phyloP scores from a whole-genome alignment of 129 eudicot species.

The Centella asiatica region DNA sequence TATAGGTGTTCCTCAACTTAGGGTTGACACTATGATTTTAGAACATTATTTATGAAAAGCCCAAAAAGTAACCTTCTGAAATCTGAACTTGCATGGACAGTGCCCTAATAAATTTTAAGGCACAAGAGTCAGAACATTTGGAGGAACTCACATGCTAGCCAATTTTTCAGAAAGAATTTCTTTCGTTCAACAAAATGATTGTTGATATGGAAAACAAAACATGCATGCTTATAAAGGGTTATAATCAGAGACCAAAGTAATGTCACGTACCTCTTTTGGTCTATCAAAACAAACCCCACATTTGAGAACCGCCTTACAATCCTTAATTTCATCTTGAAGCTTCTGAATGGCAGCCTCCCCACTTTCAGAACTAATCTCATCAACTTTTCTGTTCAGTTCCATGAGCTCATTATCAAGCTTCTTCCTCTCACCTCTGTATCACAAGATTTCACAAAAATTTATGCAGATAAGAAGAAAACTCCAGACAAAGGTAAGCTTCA shows the following conservation, averaged over 20 bases:
- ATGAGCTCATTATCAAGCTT: constrained; percentile 77
- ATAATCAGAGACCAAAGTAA: background rate
- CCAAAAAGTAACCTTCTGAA: too few relatives aligned
- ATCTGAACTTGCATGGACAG: too few relatives aligned
- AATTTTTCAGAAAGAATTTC: background rate
- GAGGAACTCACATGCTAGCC: background rate
- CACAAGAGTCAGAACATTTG: too few relatives aligned
- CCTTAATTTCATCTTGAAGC: constrained; percentile 91
- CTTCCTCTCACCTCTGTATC: constrained; percentile 51
- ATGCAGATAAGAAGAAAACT: background rate
- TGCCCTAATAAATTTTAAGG: too few relatives aligned
- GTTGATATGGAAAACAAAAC: background rate
- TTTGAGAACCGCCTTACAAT: constrained; percentile 84
- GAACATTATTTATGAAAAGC: too few relatives aligned
- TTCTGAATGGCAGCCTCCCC: constrained; percentile 90
- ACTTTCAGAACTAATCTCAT: constrained; percentile 60
- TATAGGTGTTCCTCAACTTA: too few relatives aligned
- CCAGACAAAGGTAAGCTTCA: background rate
- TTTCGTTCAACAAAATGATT: background rate
- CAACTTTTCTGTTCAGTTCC: constrained; percentile 55
- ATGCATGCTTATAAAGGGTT: background rate
- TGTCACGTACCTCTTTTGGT: constrained; percentile 76
- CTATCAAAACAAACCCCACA: constrained; percentile 96
- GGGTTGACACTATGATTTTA: too few relatives aligned
- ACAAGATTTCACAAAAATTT: background rate